These are phyloP conservation scores for Penicillium taxi DNA, from an alignment of 495 filamentous ascomycete genomes.

Conservation along the genomic window DNA sequence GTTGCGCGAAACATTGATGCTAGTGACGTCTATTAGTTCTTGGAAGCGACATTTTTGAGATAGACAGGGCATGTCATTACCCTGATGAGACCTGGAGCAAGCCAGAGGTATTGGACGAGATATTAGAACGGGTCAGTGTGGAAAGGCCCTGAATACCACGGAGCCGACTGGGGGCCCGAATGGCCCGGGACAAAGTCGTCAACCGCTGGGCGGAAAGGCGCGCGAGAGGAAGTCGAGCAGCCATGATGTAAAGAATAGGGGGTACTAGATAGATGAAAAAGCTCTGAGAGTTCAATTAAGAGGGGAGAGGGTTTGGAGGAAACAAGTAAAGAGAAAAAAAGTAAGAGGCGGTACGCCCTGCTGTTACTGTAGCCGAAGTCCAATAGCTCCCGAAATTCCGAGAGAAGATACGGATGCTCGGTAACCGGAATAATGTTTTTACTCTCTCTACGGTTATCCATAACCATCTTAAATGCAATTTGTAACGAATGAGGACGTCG, in stretches of 20 bases:
- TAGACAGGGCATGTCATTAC: conserved; percentile 11
- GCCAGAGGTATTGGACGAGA: conserved; percentile 17
- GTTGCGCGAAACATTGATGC: conserved; percentile 25
- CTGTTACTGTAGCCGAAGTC: conserved; percentile 24
- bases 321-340: conserved; percentile 6
- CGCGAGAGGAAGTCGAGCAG: conserved; percentile 35
- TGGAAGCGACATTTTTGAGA: too few relatives aligned
- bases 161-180: conserved; percentile 19
- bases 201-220: conserved; percentile 32
- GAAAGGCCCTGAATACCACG: conserved; percentile 20
- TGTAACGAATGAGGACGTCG: conserved; percentile 20
- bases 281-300: not conserved
- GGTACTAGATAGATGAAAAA: not conserved
- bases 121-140: conserved; percentile 18
- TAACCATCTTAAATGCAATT: conserved; percentile 18
- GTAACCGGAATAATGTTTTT: conserved; percentile 38
- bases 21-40: conserved; percentile 10
- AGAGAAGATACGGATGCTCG: conserved; percentile 13
- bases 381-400: conserved; percentile 17
- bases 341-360: conserved; percentile 9
- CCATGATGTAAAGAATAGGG: conserved; percentile 21
- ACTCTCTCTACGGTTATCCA: conserved; percentile 18
- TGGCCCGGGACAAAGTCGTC: conserved; percentile 22
- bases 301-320: conserved; percentile 1
- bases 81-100: conserved; percentile 22